Evolutionary conservation across 805 yeast genomes (phyloP).

Genomic region (Metschnikowia baotianmanensis): DNA sequence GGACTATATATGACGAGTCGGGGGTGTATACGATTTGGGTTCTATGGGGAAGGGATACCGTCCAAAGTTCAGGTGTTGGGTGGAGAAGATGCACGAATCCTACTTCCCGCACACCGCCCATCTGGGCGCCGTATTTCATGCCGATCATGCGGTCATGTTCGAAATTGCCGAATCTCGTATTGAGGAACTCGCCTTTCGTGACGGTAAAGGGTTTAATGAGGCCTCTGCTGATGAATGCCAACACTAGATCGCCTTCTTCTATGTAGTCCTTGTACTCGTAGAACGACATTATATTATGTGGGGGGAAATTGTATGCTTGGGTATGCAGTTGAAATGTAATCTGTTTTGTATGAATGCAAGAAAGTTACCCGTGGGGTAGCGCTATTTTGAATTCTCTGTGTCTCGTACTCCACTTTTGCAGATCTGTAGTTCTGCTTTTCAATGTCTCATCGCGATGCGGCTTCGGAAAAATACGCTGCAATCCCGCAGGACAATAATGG

Average conservation of each 20-base stretch:
- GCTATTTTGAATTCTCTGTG: no score
- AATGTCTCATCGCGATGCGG: conserved; percentile 7
- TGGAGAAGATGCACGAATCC: conserved; percentile 86
- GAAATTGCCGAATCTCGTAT: conserved; percentile 88
- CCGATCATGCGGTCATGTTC: conserved; percentile 86
- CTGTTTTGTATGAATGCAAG: no score
- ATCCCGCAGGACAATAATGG: no score
- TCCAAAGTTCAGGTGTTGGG: conserved; percentile 96
- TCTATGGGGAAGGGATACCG: conserved; percentile 91
- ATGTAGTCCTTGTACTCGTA: conserved; percentile 61
- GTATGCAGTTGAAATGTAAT: not conserved
- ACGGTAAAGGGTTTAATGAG: conserved; percentile 73
- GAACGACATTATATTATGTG: conserved; percentile 42
- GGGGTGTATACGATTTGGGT: conserved; percentile 98
- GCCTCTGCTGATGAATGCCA: conserved; percentile 82
- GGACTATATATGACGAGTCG: conserved; percentile 88
- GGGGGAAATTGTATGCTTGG: not conserved
- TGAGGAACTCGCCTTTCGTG: conserved; percentile 56
- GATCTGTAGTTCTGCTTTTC: not conserved
- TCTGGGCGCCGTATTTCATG: conserved; percentile 77
- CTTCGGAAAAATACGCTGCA: not conserved
- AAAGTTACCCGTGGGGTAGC: no score
- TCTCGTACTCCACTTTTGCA: no score
- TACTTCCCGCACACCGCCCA: conserved; percentile 67
- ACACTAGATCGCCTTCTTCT: conserved; percentile 81